Evolutionary conservation across 495 filamentous ascomycete genomes (phyloP), one percentile per base, ranked within the genome.

Genomic region (Tricharina praecox): DNA sequence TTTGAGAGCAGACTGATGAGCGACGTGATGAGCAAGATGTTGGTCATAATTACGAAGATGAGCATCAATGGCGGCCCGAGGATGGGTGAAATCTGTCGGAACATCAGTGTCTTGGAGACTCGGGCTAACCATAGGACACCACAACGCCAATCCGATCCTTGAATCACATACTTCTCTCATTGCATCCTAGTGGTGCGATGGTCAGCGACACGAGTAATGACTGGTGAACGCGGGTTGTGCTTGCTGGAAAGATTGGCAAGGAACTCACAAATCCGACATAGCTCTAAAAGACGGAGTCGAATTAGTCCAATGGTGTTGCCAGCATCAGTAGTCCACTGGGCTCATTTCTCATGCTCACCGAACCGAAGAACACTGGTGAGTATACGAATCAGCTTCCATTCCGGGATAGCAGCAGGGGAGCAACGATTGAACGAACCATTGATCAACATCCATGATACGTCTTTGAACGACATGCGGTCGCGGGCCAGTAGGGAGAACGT

Each of bases 1-100:
- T 92, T 87, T 54, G 82, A 88, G 52, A 95, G 75, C 64, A 95
- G 76, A 70, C 82, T 85, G 47, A 94, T 90, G 48, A 93, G 68
- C 13, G 82, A 88, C 32, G 87, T 90, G 53, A 92, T 79, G n/a
- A 95, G 70, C 11, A 94, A 70, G 47, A 93, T 85, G 53, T 88
- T 92, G 51, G 82, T 92, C 62, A 95, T 70, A 25, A 72, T 81
- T 24, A 94, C 74, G 58, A 93, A 94, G 53, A 85, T 70, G 45
- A 81, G 66, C 80, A 85, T 85, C 16, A 83, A 66, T 34, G 79
- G 78, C 23, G 79, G 78, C 3, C 80, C 73, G 28, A 74, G 64
- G 38, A 65, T 56, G n/a, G 66, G 69, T 50, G 67, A 69, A 59
- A 74, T 68, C 62, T 68, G 43, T 42, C 50, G 38, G 20, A 42